Base-by-base conservation (phyloP, 805 yeast genomes). In the Grigorovia transvaalensis region DNA sequence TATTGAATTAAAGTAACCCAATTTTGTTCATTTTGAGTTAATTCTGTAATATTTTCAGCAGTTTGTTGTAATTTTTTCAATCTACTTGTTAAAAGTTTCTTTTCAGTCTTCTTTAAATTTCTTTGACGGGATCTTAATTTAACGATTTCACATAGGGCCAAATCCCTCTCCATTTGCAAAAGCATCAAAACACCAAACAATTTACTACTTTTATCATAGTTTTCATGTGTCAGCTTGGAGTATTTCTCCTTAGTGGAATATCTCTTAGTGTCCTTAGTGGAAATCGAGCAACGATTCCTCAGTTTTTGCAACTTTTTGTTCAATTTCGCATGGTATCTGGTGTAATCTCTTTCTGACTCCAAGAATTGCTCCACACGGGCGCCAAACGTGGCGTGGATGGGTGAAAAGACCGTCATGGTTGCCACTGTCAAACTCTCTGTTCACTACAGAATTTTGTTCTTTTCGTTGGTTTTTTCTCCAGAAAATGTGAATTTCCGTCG, bases 141-240 rank as follows among this genome's bases (percentile, higher is more conserved):
- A 42, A 65, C 57, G 19, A 53, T 51, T 52, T 67, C 70, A 15
- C 57, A 65, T 18, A 62, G 48, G 5, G 66, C 61, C 33, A 63
- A 71, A 58, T 88, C 86, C 62, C 96, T 77, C 67, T 93, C 98
- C 1, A 85, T 81, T n/a, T 77, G 75, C 52, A 80, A 71, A 23
- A 89, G 70, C n/a, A 80, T 66, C 27, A 88, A 68, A 43, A 75
- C 72, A 38, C 83, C 91, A 61, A 70, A 79, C 38, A 67, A 54
- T 54, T 75, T 70, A 12, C 67, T 64, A 58, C 86, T 79, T 19
- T 65, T 55, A 4, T 68, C 74, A 56, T 82, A 82, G 52, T 79
- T 77, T 8, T 73, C 80, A 0, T 68, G 51, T 1, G 74, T 60
- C 29, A 85, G 73, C 33, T 69, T 66, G 40, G 77, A 67, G 5